Evolutionary conservation across 1,139 yeast species (phyloP), one percentile per base, ranked within the genome.

Genomic region (Hanseniaspora uvarum): DNA sequence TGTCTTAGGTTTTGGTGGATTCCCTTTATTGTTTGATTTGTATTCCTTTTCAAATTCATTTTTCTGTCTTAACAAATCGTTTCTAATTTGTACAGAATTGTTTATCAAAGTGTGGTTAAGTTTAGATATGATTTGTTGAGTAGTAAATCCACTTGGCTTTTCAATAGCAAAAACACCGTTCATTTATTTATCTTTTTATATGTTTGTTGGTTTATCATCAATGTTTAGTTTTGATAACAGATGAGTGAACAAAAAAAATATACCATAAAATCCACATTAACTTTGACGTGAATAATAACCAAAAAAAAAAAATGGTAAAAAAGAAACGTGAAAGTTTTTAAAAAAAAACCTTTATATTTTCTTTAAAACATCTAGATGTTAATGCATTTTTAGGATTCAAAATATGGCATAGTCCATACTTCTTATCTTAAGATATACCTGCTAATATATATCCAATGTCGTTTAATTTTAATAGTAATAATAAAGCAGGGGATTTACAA

Each of bases 131-230:
- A 86, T 80, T 55, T 81, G 78, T 21, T 89, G 78, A 0, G 96
- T 87, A 0, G 94, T 73, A n/a, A 83, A 75, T 0, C 96, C 96
- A 14, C 81, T 71, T 0, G 97, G 97, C 65, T 92, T 92, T 62
- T 83, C 83, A 45, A 92, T 78, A n/a, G 97, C 97, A 72, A 92
- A 86, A 3, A 89, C 78, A 49, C 98, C 98, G 62, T 84, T 83
- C 92, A 85, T 83, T 28, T 26, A n/a, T n/a, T n/a, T n/a, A 5
- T 24, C 4, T 23, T 7, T 14, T 18, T 8, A 4, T 34, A 16
- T n/a, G 5, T 34, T 34, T 34, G 11, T 3, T 21, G 24, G 3
- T 19, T 19, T 19, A 18, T 14, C n/a, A n/a, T n/a, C n/a, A n/a
- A n/a, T n/a, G n/a, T n/a, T n/a, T n/a, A n/a, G n/a, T n/a, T n/a